Evolutionary conservation across 2,329 filamentous ascomycete species (phyloP), one percentile per base, ranked within the genome.

Genomic region (Phoma sp.): DNA sequence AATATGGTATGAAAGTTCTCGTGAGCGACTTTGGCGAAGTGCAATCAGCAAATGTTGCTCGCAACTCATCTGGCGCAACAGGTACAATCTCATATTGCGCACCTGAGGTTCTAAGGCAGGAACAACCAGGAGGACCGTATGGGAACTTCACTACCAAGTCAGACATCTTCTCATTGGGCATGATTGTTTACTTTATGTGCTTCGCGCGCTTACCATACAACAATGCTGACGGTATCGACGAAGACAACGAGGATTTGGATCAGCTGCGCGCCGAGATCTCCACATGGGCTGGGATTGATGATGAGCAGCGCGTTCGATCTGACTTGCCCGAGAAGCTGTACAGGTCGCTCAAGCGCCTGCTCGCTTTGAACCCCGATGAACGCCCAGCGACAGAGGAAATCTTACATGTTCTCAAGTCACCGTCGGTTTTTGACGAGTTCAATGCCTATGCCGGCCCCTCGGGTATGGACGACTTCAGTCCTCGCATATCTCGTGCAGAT

Each of bases 21-120:
- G 96, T 99, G 52, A 98, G 93, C 72, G 95, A 99, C 72, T 99
- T 99, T 77, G 95, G 96, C 36, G 95, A 99, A 74, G 93, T 98
- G 0, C 96, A 99, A 71, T 83, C 87, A 2, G 90, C 93, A 61
- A 89, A 93, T 67, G 84, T 85, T 0, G 85, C 86, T 13, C 86
- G 95, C n/a, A 90, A 89, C 53, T 96, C 92, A 0, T 96, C 93
- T 0, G 95, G 95, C 1, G 89, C 92, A 0, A 99, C 95, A 0
- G 95, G 95, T 1, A 99, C 95, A 0, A 95, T 99, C 40, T 98
- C 93, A 0, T 99, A 97, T 74, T 99, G 95, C 74, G 95, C 95
- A 0, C 95, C 95, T 0, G 95, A 99, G 74, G 96, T 99, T 0
- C 79, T 99, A 27, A 86, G 84, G 45, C 83, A 84, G 61, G 88